Conservation (phyloP, 176 grass and related monocot genomes). For the Carex littledalei region DNA sequence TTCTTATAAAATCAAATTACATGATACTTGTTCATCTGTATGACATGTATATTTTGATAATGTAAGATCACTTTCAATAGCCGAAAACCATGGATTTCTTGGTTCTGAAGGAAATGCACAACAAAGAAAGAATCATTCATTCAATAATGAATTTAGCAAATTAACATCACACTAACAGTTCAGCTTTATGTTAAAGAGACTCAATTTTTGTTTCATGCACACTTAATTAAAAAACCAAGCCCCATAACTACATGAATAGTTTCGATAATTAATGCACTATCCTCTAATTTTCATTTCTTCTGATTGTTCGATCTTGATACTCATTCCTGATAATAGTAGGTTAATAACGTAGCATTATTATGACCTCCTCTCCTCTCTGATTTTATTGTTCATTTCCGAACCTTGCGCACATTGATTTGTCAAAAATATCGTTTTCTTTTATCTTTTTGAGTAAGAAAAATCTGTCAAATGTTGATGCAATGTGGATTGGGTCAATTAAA, state of each 20-base stretch:
- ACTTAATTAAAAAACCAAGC: conserved; percentile 10
- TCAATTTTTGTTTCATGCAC: conserved; percentile 26
- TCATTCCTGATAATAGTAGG: no score
- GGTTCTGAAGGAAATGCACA: background rate
- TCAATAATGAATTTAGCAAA: background rate
- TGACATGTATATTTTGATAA: background rate
- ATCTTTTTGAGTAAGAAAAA: no score
- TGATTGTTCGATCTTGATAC: background rate
- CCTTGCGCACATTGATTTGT: no score
- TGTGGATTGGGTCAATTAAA: no score
- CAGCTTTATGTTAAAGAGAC: conserved; percentile 13
- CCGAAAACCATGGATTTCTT: background rate
- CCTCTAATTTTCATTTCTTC: background rate
- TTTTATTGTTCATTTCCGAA: no score
- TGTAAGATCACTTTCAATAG: background rate
- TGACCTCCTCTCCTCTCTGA: no score
- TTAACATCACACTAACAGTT: background rate
- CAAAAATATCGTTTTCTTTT: no score
- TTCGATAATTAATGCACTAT: background rate
- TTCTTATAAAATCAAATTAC: no score
- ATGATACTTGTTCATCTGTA: no score
- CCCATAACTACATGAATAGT: conserved; percentile 24
- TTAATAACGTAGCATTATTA: no score
- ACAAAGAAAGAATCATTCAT: background rate
- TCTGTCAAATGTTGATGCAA: no score